A percentile compares a stretch with the other conserved stretches of the same genome.
Evolutionary conservation across 2,329 filamentous ascomycete genomes (phyloP).

Genomic region (Fusarium globosum): DNA sequence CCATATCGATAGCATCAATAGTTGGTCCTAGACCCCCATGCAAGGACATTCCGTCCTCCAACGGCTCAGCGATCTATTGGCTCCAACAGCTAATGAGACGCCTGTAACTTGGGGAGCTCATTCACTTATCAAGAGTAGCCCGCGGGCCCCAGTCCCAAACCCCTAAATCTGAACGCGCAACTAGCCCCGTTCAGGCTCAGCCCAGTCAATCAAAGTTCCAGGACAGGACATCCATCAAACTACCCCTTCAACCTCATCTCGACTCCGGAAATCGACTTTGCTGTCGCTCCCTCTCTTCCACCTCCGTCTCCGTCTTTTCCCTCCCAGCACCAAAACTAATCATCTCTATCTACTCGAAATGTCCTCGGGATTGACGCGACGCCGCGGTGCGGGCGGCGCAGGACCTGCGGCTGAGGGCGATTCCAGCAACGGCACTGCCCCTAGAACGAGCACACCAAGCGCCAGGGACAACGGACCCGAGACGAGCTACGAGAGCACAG

Average conservation of each 20-base stretch:
- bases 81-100: conserved; percentile 25
- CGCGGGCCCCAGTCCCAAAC: conserved; percentile 36
- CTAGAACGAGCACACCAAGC: conserved; percentile 68
- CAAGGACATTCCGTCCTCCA: conserved; percentile 13
- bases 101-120: conserved; percentile 2
- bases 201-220: conserved; percentile 40
- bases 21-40: conserved; percentile 3
- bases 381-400: conserved; percentile 78
- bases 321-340: conserved; percentile 10
- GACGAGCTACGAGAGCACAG: conserved; percentile 90
- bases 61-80: conserved; percentile 21
- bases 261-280: conserved; percentile 30
- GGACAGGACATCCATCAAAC: conserved; percentile 35
- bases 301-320: conserved; percentile 22
- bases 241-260: conserved; percentile 44
- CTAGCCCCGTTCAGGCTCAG: conserved; percentile 45
- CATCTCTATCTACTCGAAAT: conserved; percentile 32
- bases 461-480: conserved; percentile 67
- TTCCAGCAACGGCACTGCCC: conserved; percentile 61
- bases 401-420: conserved; percentile 66
- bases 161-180: conserved; percentile 46
- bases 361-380: conserved; percentile 68
- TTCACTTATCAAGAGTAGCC: neutral
- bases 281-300: conserved; percentile 14
- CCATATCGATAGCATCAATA: conserved; percentile 1